A percentile compares a stretch with the other conserved stretches of the same genome.
Evolutionary conservation across 2,329 filamentous ascomycete species (phyloP).

Genomic region (Scedosporium dehoogii): DNA sequence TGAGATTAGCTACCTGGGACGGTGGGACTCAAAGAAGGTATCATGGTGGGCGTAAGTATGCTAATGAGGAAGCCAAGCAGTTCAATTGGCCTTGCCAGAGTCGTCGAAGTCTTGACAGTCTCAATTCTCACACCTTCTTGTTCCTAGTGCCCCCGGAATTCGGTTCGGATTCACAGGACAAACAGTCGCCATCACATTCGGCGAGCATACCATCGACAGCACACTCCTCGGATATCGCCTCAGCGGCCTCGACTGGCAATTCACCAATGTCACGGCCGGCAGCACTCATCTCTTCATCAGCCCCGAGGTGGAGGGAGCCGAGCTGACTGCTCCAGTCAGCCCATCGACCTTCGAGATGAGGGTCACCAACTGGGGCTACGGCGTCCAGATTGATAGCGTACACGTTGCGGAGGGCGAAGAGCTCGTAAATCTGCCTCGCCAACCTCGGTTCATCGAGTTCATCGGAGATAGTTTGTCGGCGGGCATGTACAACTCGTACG

Average conservation of each 20-base stretch:
- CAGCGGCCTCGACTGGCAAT: slow-evolving; percentile 47
- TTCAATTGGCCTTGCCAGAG: background rate
- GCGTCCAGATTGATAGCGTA: slow-evolving; percentile 44
- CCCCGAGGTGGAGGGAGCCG: slow-evolving; percentile 31
- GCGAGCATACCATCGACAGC: slow-evolving; percentile 35
- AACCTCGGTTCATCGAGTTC: slow-evolving; percentile 28
- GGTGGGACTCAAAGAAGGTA: slow-evolving; percentile 50
- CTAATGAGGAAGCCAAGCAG: no score
- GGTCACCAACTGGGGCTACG: slow-evolving; percentile 52
- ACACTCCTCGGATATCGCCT: slow-evolving; percentile 49
- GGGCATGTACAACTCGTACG: slow-evolving; percentile 49
- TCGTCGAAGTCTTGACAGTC: background rate
- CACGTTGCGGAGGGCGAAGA: slow-evolving; percentile 33
- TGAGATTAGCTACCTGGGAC: slow-evolving; percentile 51
- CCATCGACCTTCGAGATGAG: slow-evolving; percentile 44
- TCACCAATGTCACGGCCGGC: slow-evolving; percentile 48
- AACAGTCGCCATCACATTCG: slow-evolving; percentile 43
- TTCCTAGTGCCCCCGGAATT: slow-evolving; percentile 36
- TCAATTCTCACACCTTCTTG: background rate
- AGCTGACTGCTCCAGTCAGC: slow-evolving; percentile 29
- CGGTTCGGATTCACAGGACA: slow-evolving; percentile 45
- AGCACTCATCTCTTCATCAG: slow-evolving; percentile 46
- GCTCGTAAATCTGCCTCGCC: slow-evolving; percentile 31
- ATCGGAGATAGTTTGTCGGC: slow-evolving; percentile 39
- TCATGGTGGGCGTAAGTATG: slow-evolving; percentile 49